phyloP scores from a whole-genome alignment of 106 monocot genomes.

The Phalaenopsis aphrodite region DNA sequence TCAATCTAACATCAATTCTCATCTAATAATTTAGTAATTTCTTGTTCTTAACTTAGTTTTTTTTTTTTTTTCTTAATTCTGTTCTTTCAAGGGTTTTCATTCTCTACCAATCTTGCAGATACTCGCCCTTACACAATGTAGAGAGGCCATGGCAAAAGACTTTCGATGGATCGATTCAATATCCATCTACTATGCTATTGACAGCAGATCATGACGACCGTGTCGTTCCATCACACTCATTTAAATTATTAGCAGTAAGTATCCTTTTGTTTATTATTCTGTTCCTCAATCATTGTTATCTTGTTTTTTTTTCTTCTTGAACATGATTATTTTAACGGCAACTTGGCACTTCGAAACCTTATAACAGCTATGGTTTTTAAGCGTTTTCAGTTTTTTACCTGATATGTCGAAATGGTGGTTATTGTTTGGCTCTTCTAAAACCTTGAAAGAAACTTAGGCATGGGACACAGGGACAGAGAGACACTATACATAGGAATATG shows the following conservation, averaged over 20 bases:
- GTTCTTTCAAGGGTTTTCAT: background rate
- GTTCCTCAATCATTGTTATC: no score
- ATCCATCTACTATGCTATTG: constrained; percentile 84
- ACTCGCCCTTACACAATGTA: constrained; percentile 98
- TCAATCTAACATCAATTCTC: background rate
- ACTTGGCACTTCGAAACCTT: no score
- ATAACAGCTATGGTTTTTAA: no score
- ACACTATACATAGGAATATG: no score
- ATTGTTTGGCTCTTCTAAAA: no score
- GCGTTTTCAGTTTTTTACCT: no score
- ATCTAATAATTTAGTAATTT: background rate
- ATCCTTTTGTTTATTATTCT: background rate
- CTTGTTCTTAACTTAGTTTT: no score
- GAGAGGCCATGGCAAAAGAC: constrained; percentile 64
- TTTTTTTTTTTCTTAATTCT: no score
- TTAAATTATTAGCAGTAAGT: constrained; percentile 95
- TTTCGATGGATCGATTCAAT: constrained; percentile 36
- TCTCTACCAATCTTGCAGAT: constrained; percentile 25
- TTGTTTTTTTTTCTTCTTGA: background rate
- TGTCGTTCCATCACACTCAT: constrained; percentile 85
- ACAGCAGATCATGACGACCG: constrained; percentile 99
- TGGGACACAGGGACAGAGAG: no score
- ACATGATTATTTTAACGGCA: background rate
- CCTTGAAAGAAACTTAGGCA: no score
- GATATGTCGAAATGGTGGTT: no score